Evolutionary conservation across 768 basidiomycete species (phyloP), one percentile per base, ranked within the genome.

Genomic region (Royoungia palumana): DNA sequence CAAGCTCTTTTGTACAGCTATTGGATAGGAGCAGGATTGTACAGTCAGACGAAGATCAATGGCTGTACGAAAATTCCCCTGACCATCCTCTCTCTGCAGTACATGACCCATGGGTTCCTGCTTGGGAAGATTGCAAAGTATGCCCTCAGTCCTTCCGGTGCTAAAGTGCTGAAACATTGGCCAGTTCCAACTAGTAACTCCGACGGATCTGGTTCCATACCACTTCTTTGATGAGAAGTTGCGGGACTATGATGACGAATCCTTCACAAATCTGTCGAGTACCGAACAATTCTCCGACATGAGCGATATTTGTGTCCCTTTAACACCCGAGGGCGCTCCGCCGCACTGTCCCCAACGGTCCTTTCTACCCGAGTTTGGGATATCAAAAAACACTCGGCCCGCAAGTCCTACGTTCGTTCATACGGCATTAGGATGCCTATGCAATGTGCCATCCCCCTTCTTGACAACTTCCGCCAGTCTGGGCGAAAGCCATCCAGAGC

Each of bases 1-100:
- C 88, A 10, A 76, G 80, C 54, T 79, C 82, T 2, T 90, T 80
- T 64, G 85, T 91, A 6, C 71, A 70, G 42, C 72, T 75, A 2
- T 68, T 89, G 20, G 45, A 58, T 37, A 27, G 41, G n/a, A 35
- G 41, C 36, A 44, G 41, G 41, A 43, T 71, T 17, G 71, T 70
- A 51, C 77, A 77, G 55, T 77, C 75, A 22, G 76, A 75, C 34
- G 77, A 78, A 57, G 68, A 70, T 72, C 6, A 72, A 74, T 61
- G 66, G 66, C 34, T 66, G 65, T 42, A 42, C 30, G 51, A 47
- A 28, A 47, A 14, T 8, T 34, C 40, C 21, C 24, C 37, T 24
- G 44, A 49, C 9, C n/a, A 20, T 43, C 51, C 48, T 22, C 43
- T 51, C 51, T 53, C 61, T 32, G 54, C 49, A 17, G 44, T 30